phyloP scores from a whole-genome alignment of 768 basidiomycete genomes.

The Podaxis sp. region DNA sequence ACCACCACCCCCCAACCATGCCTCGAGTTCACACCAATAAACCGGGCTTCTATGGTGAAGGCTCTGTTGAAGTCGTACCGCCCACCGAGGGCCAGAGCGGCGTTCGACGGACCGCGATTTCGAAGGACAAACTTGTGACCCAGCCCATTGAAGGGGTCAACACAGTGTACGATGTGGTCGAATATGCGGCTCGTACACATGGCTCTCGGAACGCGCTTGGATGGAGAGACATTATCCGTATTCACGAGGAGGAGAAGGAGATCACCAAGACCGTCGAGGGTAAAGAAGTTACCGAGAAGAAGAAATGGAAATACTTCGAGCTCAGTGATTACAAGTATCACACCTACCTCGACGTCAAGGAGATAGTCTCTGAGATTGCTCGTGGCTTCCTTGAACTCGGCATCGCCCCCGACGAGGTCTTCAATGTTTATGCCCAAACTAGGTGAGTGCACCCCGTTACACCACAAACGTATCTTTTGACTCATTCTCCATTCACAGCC shows the following conservation, averaged over 20 bases:
- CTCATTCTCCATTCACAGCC: slow-evolving; percentile 8
- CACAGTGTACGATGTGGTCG: slow-evolving; percentile 78
- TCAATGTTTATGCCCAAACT: slow-evolving; percentile 91
- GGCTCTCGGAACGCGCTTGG: slow-evolving; percentile 77
- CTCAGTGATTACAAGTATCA: slow-evolving; percentile 87
- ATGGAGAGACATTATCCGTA: slow-evolving; percentile 67
- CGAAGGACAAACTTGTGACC: slow-evolving; percentile 56
- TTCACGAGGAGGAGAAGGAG: slow-evolving; percentile 87
- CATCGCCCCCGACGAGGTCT: slow-evolving; percentile 64
- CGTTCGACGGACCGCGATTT: slow-evolving; percentile 56
- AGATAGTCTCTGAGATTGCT: slow-evolving; percentile 62
- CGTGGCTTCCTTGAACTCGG: slow-evolving; percentile 74
- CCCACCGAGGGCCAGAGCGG: slow-evolving; percentile 48
- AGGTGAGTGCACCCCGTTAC: slow-evolving; percentile 43
- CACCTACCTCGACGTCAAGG: slow-evolving; percentile 69
- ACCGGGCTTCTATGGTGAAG: slow-evolving; percentile 52
- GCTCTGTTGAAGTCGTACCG: slow-evolving; percentile 61
- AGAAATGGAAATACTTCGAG: slow-evolving; percentile 96
- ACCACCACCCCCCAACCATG: slow-evolving; percentile 21
- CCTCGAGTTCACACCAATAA: slow-evolving; percentile 37
- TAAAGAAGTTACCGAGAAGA: slow-evolving; percentile 81
- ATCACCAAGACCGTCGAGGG: slow-evolving; percentile 83
- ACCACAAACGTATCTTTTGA: slow-evolving; percentile 4
- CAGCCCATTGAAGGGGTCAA: slow-evolving; percentile 75
- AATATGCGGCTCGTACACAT: slow-evolving; percentile 72